Conservation (phyloP, 2,329 filamentous ascomycete species). For the Neonectria punicea region DNA sequence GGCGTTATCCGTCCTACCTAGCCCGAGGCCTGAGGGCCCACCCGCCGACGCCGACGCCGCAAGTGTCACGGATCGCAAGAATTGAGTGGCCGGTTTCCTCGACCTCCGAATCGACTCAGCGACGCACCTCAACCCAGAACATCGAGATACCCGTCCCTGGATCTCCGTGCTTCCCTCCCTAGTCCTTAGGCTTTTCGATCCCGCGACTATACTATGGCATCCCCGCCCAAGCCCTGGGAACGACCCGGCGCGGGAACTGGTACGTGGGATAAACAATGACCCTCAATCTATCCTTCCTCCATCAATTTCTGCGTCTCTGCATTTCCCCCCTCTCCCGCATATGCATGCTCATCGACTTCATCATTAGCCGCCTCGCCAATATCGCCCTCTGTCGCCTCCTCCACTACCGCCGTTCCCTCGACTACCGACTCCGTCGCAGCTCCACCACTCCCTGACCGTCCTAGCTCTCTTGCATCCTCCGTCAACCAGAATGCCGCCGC, state of each 20-base stretch:
- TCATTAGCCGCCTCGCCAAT: slow-evolving; percentile 53
- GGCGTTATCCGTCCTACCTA: slow-evolving; percentile 1
- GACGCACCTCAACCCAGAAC: neutral
- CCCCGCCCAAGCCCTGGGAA: slow-evolving; percentile 98
- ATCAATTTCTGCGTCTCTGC: slow-evolving; percentile 6
- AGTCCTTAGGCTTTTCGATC: slow-evolving; percentile 11
- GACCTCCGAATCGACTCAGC: neutral
- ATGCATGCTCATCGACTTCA: slow-evolving; percentile 38
- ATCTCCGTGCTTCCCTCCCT: slow-evolving; percentile 19
- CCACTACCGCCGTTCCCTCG: slow-evolving; percentile 54
- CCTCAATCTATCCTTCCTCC: slow-evolving; percentile 9
- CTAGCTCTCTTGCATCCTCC: slow-evolving; percentile 78
- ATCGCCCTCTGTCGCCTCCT: slow-evolving; percentile 54
- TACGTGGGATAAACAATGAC: slow-evolving; percentile 50
- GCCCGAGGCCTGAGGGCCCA: neutral
- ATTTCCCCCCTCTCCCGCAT: slow-evolving; percentile 30
- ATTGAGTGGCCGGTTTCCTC: neutral
- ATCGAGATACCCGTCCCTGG: slow-evolving; percentile 18
- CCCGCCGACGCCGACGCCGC: neutral
- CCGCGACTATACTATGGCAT: slow-evolving; percentile 68
- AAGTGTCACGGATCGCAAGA: neutral
- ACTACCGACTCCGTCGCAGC: slow-evolving; percentile 51
- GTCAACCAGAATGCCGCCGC: slow-evolving; percentile 90
- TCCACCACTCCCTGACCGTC: slow-evolving; percentile 83
- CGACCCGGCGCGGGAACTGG: slow-evolving; percentile 72